Evolutionary conservation across 768 basidiomycete genomes (phyloP).

Genomic region (Podaxis carcinomalis): DNA sequence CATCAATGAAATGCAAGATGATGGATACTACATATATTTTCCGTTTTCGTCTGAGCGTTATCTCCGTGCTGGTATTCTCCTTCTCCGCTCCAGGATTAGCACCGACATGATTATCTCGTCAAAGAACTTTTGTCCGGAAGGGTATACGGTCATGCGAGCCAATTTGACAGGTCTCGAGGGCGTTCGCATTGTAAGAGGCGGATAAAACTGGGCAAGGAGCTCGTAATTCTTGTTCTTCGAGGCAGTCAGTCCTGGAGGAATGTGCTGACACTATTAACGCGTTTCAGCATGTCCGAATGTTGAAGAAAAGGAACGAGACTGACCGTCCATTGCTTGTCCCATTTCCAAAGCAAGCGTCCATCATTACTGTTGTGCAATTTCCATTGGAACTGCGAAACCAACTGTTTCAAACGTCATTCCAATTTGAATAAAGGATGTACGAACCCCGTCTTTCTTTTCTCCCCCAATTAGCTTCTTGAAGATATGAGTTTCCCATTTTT

Average conservation of each 20-base stretch:
- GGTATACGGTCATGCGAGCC: constrained; percentile 8
- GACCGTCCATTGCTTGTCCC: constrained; percentile 6
- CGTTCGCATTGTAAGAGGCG: not conserved
- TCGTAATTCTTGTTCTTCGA: constrained; percentile 3
- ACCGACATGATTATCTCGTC: constrained; percentile 15
- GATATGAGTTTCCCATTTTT: constrained; percentile 1
- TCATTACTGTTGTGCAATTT: not conserved
- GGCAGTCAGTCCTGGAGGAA: not conserved
- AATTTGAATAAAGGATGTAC: not conserved
- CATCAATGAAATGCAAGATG: not conserved
- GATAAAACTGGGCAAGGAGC: constrained; percentile 1
- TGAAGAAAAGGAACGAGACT: not conserved
- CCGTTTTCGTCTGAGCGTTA: not conserved
- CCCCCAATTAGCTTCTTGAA: not conserved
- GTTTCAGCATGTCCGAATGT: not conserved
- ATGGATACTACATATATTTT: not conserved
- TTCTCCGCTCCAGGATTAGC: constrained; percentile 12
- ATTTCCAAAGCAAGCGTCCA: constrained; percentile 1
- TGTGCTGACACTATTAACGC: not conserved
- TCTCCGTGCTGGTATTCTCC: not conserved
- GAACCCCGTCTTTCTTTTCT: constrained; percentile 7
- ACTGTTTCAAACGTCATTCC: not conserved
- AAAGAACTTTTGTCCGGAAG: constrained; percentile 12
- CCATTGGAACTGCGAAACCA: constrained; percentile 2
- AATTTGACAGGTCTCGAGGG: not conserved